Evolutionary conservation across 331 rosid genomes (phyloP), one percentile per base, ranked within the genome.

Genomic region (Phaseolus coccineus): DNA sequence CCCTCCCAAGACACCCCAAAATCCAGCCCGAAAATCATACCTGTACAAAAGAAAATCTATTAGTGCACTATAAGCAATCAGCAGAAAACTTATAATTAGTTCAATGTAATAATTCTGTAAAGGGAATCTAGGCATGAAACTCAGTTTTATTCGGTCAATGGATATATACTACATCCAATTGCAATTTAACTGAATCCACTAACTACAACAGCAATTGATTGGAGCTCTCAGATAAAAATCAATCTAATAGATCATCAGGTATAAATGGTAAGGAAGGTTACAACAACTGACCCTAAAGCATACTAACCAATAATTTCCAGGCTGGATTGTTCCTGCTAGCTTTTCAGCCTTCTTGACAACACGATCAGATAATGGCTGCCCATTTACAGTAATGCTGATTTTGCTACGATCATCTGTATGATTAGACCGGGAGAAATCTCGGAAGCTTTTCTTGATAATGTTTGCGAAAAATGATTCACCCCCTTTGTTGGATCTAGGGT

Each of bases 1-100:
- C 62, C 99, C 98, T 19, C 93, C 96, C 48, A 90, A 87, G 69
- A 88, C 76, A 51, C 98, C 99, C 99, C 99, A 96, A 84, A 96
- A 96, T 80, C 99, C 99, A 53, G 97, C 98, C 56, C 94, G 88
- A 76, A 85, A 79, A 69, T 96, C 99, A 64, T 96, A 96, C 99
- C 99, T 96, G 77, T 69, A 35, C 33, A 57, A 55, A 30, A 66
- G 63, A 19, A 72, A 69, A 51, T 73, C 57, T 24, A 76, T 87
- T 48, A 86, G 81, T 58, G 50, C 53, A 71, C n/a, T 53, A 70
- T 3, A 81, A 74, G 31, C 61, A 78, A 63, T 56, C 70, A 69
- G 35, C 57, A 8, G 27, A 46, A 51, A 22, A 69, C 3, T 69
- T 24, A 52, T 55, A 71, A 24, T 65, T 37, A 57, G 58, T 31